Evolutionary conservation across 176 grass and related monocot species (phyloP).

Genomic region (Oropetium thomaeum): DNA sequence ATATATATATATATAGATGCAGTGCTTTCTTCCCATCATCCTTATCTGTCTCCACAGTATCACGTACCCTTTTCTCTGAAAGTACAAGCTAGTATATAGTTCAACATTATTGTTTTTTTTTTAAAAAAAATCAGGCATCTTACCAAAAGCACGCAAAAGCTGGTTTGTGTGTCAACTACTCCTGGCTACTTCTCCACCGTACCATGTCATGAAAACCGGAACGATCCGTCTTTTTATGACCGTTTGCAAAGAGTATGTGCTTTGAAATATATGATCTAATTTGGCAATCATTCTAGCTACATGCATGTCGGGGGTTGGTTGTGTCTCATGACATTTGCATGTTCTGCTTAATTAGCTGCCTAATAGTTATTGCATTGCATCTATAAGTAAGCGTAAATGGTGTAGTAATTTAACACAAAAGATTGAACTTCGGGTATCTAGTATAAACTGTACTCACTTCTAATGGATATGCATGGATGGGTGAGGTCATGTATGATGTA

Average conservation of each 20-base stretch:
- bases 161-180: neutral
- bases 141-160: neutral
- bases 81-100: neutral
- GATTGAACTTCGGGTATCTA: neutral
- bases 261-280: neutral
- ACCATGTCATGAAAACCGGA: neutral
- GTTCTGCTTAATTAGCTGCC: neutral
- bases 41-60: neutral
- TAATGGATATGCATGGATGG: neutral
- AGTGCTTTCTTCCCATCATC: no score
- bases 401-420: neutral
- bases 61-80: neutral
- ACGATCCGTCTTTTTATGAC: neutral
- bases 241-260: neutral
- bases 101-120: no score
- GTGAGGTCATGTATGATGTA: slow-evolving; percentile 28
- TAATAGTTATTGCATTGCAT: neutral
- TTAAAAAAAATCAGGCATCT: neutral
- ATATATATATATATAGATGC: no score
- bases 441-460: no score
- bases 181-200: neutral
- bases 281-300: neutral
- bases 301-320: neutral
- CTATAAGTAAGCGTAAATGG: slow-evolving; percentile 17
- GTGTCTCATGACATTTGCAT: neutral